phyloP scores from a whole-genome alignment of 345 rosid genomes.

The Sonneratia alba region DNA sequence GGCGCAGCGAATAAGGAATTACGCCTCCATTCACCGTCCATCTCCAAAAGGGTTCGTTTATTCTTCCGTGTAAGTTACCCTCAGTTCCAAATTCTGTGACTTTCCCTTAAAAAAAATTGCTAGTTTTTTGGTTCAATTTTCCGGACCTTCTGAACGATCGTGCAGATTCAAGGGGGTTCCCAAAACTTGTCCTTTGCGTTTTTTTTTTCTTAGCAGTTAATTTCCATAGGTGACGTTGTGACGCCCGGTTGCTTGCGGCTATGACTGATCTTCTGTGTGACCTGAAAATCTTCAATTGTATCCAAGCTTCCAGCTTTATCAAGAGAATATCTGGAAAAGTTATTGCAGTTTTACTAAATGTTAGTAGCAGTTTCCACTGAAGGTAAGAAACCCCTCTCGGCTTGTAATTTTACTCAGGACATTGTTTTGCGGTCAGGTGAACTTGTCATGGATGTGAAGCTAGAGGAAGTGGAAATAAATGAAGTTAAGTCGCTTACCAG shows the following conservation, averaged over 20 bases:
- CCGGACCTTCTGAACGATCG: background rate
- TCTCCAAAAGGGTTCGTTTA: background rate
- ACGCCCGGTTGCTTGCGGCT: background rate
- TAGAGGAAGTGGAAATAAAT: slow-evolving; percentile 11
- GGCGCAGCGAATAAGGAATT: background rate
- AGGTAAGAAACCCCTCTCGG: background rate
- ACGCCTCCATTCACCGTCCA: background rate
- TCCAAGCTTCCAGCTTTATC: background rate
- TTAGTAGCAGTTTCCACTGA: background rate
- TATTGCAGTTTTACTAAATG: background rate
- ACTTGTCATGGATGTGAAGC: background rate
- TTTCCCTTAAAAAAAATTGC: background rate
- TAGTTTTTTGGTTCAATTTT: background rate
- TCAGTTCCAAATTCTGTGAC: background rate
- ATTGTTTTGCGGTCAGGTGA: slow-evolving; percentile 1
- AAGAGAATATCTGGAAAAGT: background rate
- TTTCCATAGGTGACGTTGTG: background rate
- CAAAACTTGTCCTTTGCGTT: background rate
- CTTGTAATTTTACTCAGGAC: background rate
- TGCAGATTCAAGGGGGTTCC: background rate
- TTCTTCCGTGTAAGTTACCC: background rate
- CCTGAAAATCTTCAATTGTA: background rate
- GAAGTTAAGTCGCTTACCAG: background rate
- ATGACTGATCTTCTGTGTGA: background rate
- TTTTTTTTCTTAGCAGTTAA: background rate